Percentiles rank a stretch among this genome's conserved stretches.
Conservation (phyloP, 345 rosid species). For the Gossypium herbaceum region DNA sequence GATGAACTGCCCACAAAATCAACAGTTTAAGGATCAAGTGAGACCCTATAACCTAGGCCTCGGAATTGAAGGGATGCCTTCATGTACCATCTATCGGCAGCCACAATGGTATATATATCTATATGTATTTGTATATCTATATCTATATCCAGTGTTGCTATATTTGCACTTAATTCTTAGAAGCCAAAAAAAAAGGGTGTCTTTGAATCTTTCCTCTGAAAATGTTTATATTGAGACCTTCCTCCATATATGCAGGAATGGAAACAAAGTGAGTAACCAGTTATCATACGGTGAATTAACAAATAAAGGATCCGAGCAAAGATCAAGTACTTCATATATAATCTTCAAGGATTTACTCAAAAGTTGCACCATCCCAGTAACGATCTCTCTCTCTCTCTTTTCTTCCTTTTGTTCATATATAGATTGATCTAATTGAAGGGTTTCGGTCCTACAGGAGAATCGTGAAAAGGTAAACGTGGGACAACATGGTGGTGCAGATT, state of each 20-base stretch:
- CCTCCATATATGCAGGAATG: not conserved
- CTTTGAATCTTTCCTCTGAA: too few relatives aligned
- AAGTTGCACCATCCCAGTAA: constrained; percentile 23
- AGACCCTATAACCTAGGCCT: not conserved
- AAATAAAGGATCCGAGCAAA: constrained; percentile 16
- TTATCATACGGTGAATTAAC: constrained; percentile 15
- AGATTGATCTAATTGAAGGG: not conserved
- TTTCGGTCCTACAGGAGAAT: constrained; percentile 10
- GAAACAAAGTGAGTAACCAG: constrained; percentile 11
- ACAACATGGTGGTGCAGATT: not conserved
- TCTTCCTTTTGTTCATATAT: not conserved
- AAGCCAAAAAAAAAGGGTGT: too few relatives aligned
- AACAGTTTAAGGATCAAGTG: constrained; percentile 3
- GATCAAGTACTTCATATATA: constrained; percentile 31
- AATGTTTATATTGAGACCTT: not conserved
- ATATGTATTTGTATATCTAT: too few relatives aligned
- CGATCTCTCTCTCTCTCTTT: not conserved
- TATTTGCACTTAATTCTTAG: too few relatives aligned
- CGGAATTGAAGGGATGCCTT: constrained; percentile 7
- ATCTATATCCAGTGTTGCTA: too few relatives aligned
- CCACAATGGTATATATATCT: not conserved
- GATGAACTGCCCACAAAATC: constrained; percentile 16
- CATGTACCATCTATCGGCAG: not conserved
- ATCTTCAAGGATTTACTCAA: constrained; percentile 47
- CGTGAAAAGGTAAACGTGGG: constrained; percentile 2